Base-by-base conservation (phyloP, 331 rosid species). In the Phaseolus coccineus region DNA sequence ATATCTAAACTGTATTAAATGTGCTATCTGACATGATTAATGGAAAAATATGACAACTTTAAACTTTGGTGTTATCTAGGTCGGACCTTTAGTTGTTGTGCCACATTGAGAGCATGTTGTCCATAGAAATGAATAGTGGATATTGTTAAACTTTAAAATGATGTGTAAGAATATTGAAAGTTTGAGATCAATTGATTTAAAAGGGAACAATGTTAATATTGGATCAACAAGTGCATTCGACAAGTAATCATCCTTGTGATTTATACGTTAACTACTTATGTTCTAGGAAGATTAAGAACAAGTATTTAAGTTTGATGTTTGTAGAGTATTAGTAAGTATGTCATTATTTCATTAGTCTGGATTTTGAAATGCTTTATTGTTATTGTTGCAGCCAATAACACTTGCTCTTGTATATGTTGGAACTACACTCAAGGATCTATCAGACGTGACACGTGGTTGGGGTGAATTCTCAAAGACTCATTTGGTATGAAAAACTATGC, bases 371-470 rank as follows among this genome's bases (percentile, higher is more conserved):
- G 39, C 5, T 35, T 35, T 35, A 6, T 46, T 84, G 71, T 83
- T 58, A 73, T 35, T 82, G 53, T 67, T 77, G 70, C 94, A 95
- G 99, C 99, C 99, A 83, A 74, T 95, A 84, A 93, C 98, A 9
- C 31, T 93, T 76, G 91, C 89, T 28, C 86, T 96, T 63, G 99
- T 93, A 76, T 96, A 96, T 73, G 84, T 90, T 79, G 99, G 98
- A 81, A 96, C 99, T 24, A 93, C 98, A 31, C 93, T 96, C 81
- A 91, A 96, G 86, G 97, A 93, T 86, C 89, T 93, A 58, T 96
- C 99, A 62, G 99, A 91, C 77, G 98, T 93, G 62, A 91, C 97
- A n/a, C 96, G 90, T 67, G 98, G 96, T 44, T 91, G 96, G 96
- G 82, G 84, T 48, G 91, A 87, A 46, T 79, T 93, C 67, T 87